Conservation (phyloP, 257 asterid genomes). For the Coffea canephora region DNA sequence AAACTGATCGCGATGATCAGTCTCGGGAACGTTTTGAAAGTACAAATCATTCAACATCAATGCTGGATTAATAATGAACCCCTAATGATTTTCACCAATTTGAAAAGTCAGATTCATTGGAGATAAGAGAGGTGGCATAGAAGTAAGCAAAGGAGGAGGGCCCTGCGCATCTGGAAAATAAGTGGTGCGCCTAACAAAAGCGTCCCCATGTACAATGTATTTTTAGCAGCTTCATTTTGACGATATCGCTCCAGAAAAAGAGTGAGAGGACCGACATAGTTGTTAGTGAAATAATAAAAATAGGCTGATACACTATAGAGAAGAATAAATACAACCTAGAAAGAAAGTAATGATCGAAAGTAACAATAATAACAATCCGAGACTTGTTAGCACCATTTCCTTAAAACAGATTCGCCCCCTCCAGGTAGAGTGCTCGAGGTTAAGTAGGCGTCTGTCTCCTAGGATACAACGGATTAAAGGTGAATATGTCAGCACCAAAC, state of each 20-base stretch:
- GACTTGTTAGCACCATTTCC: no score
- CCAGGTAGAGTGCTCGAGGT: no score
- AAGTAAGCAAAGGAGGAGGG: not conserved
- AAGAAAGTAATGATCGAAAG: no score
- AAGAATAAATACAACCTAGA: no score
- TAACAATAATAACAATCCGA: no score
- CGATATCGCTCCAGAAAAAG: constrained; percentile 25
- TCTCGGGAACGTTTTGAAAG: not conserved
- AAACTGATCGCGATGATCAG: not conserved
- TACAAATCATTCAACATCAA: not conserved
- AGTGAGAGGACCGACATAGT: constrained; percentile 25
- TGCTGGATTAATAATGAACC: not conserved
- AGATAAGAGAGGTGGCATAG: not conserved
- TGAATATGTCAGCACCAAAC: no score
- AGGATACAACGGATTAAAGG: no score
- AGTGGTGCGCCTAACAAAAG: not conserved
- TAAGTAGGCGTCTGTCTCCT: no score
- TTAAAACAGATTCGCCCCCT: no score
- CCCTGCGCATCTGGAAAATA: not conserved
- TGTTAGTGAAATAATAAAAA: not conserved
- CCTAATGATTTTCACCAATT: not conserved
- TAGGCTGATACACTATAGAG: no score
- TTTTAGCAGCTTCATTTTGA: not conserved
- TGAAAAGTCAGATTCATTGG: not conserved
- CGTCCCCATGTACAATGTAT: not conserved